Percentiles rank a stretch among this genome's conserved stretches.
Evolutionary conservation across 148 eudicot genomes (phyloP).

Genomic region (Polygonum maritimum): DNA sequence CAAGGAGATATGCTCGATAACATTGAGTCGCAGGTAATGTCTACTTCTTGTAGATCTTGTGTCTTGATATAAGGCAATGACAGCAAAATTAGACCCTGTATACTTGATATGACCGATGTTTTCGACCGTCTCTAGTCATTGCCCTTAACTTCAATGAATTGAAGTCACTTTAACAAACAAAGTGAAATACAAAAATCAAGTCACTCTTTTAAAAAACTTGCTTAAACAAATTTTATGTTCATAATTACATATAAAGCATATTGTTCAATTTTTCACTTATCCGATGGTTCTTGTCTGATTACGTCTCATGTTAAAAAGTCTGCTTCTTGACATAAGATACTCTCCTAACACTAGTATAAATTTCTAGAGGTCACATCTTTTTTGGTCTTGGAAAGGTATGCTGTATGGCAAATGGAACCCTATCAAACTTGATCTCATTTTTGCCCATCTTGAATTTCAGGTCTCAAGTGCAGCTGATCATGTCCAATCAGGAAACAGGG

Average conservation of each 20-base stretch:
- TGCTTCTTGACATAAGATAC: no score
- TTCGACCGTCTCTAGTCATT: no score
- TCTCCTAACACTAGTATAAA: neutral
- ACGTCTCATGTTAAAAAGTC: neutral
- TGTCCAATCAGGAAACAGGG: constrained; percentile 57
- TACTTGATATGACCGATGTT: no score
- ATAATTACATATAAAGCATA: neutral
- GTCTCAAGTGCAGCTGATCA: constrained; percentile 52
- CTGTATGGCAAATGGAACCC: neutral
- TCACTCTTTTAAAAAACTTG: neutral
- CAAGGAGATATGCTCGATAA: constrained; percentile 95
- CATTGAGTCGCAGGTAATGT: constrained; percentile 73
- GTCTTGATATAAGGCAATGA: neutral
- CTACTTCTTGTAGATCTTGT: neutral
- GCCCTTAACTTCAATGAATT: neutral
- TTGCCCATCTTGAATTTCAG: constrained; percentile 16
- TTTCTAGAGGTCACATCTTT: neutral
- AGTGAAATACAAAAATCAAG: neutral
- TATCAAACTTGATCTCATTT: neutral
- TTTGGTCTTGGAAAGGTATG: neutral
- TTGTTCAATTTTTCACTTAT: neutral
- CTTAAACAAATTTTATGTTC: neutral
- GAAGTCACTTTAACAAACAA: neutral
- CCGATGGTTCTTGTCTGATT: neutral
- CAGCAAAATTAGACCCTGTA: no score